Base-by-base conservation (phyloP, 2,329 filamentous ascomycete genomes). In the Macrophomina tecta region DNA sequence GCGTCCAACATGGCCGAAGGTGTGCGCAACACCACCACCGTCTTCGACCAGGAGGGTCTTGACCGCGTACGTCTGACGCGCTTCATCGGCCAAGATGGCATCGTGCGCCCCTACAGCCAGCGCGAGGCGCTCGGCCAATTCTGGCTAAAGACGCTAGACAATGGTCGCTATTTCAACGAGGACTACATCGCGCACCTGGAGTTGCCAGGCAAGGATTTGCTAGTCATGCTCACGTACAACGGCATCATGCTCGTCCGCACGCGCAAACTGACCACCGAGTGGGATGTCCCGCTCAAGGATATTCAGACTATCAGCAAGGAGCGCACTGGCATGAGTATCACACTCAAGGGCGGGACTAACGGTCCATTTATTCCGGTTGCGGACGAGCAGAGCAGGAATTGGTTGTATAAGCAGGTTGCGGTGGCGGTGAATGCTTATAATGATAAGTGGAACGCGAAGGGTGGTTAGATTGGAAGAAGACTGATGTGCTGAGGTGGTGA, bases 101-200 rank as follows among this genome's bases (percentile, higher is more conserved):
- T 99, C 68, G 94, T 99, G 40, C 90, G 94, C 3, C 94, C 95
- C 0, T 99, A 97, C 83, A 94, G 90, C 66, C 92, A 97, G 76
- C 92, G 95, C 55, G 95, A 99, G 83, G 94, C 95, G 0, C 88
- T 99, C 3, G 95, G 95, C 0, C 95, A 99, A 78, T 97, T 93
- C 83, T 99, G 95, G 96, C 89, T 99, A 70, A 99, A 99, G 85
- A 97, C 97, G 68, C 89, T 97, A 11, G 95, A 99, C 80, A 95
- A 97, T 70, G 95, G 95, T 69, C 95, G 94, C 78, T 98, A 94
- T 84, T 99, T 99, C 86, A 91, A 97, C 80, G 95, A 99, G 79
- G 87, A 93, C 76, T 99, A 99, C 82, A 95, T 99, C 77, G 96
- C 94, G 4, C 96, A 99, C 76, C 84, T 99, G 4, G 94, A 99